Evolutionary conservation across 2,329 filamentous ascomycete genomes (phyloP).

Genomic region (Fusarium sp.): DNA sequence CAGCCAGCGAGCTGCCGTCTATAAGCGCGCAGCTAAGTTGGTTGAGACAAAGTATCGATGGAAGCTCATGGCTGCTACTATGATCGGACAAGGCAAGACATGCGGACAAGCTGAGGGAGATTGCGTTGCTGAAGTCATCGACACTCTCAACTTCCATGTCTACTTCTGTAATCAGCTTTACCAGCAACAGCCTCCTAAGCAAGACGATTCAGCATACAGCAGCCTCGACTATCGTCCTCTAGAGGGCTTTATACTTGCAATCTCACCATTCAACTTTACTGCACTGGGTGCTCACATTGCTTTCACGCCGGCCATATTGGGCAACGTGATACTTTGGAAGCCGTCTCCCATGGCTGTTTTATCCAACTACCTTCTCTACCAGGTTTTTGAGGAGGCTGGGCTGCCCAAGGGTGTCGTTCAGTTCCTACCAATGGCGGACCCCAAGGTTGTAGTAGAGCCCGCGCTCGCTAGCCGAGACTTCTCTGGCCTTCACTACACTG

Average conservation of each 20-base stretch:
- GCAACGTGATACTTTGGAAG: constrained; percentile 61
- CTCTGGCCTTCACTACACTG: constrained; percentile 55
- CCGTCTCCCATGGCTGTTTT: constrained; percentile 53
- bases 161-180: constrained; percentile 19
- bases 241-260: constrained; percentile 58
- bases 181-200: constrained; percentile 17
- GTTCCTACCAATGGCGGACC: constrained; percentile 54
- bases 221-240: constrained; percentile 56
- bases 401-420: constrained; percentile 56
- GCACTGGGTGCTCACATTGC: constrained; percentile 57
- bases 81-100: constrained; percentile 22
- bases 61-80: constrained; percentile 21
- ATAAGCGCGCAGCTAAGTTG: constrained; percentile 11
- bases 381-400: constrained; percentile 58
- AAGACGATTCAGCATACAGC: constrained; percentile 30
- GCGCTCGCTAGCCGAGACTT: constrained; percentile 54
- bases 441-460: constrained; percentile 51
- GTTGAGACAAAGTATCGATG: constrained; percentile 10
- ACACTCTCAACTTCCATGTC: constrained; percentile 16
- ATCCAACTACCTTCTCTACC: constrained; percentile 54
- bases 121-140: constrained; percentile 18
- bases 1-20: constrained; percentile 11
- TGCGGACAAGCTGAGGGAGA: constrained; percentile 15
- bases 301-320: constrained; percentile 54
- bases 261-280: constrained; percentile 61